Percentiles rank a stretch among this genome's conserved stretches.
phyloP scores from a whole-genome alignment of 1,284 basidiomycete genomes.

The Neotropicomus parvogracilis region DNA sequence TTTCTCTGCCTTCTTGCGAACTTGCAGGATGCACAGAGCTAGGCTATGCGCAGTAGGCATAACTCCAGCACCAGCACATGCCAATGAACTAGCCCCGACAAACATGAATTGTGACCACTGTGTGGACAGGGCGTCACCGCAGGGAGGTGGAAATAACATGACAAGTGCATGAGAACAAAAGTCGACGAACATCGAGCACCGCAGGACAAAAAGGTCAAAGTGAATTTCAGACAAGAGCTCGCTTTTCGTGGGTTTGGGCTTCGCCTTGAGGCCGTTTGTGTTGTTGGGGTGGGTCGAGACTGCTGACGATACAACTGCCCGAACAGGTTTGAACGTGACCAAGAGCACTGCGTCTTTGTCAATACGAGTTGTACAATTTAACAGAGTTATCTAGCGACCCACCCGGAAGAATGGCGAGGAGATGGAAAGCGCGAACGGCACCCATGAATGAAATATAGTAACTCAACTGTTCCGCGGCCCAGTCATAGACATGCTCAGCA shows the following conservation, averaged over 20 bases:
- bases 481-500: slow-evolving; percentile 51
- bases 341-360: slow-evolving; percentile 39
- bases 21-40: slow-evolving; percentile 63
- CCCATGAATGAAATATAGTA: slow-evolving; percentile 61
- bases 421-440: slow-evolving; percentile 46
- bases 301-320: slow-evolving; percentile 20
- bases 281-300: slow-evolving; percentile 10
- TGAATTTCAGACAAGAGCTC: slow-evolving; percentile 59
- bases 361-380: slow-evolving; percentile 2
- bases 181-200: slow-evolving; percentile 61
- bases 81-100: slow-evolving; percentile 52
- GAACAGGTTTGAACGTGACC: slow-evolving; percentile 44
- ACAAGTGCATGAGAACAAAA: slow-evolving; percentile 61
- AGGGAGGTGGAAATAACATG: slow-evolving; percentile 47
- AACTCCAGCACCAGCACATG: slow-evolving; percentile 57
- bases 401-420: slow-evolving; percentile 58
- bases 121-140: slow-evolving; percentile 4
- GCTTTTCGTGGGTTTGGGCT: slow-evolving; percentile 45
- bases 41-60: slow-evolving; percentile 67
- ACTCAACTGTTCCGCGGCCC: slow-evolving; percentile 58
- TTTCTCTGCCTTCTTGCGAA: slow-evolving; percentile 40
- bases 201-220: slow-evolving; percentile 64
- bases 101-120: slow-evolving; percentile 50
- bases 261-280: slow-evolving; percentile 26
- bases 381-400: slow-evolving; percentile 23